phyloP scores from a whole-genome alignment of 768 basidiomycete species.

The Termitomyces titanicus region DNA sequence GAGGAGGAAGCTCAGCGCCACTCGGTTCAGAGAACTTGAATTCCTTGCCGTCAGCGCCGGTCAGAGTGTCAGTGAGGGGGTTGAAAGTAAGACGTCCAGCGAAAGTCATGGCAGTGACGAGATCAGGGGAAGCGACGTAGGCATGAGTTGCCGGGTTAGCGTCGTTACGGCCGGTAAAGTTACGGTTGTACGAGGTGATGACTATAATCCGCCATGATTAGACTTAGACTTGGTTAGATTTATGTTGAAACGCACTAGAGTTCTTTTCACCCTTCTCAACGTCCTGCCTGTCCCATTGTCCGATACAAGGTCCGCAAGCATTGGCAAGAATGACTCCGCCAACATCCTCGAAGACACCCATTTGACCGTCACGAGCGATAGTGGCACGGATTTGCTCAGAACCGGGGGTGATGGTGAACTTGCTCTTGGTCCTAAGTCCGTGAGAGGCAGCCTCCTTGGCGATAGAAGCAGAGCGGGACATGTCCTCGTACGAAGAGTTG shows the following conservation, averaged over 20 bases:
- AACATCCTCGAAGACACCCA: slow-evolving; percentile 78
- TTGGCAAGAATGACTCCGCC: slow-evolving; percentile 96
- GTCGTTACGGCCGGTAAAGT: slow-evolving; percentile 99
- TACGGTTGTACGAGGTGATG: slow-evolving; percentile 99
- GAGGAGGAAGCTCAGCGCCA: slow-evolving; percentile 91
- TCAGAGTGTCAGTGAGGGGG: slow-evolving; percentile 88
- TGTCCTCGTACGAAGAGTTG: slow-evolving; percentile 99
- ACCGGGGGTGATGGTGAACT: slow-evolving; percentile 98
- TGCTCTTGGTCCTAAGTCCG: slow-evolving; percentile 85
- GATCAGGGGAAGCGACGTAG: slow-evolving; percentile 89
- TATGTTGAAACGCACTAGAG: slow-evolving; percentile 64
- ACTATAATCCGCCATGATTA: slow-evolving; percentile 41
- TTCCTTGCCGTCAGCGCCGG: slow-evolving; percentile 86
- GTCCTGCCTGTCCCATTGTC: slow-evolving; percentile 97
- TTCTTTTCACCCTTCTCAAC: slow-evolving; percentile 96
- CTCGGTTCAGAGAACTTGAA: slow-evolving; percentile 96
- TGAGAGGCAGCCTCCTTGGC: slow-evolving; percentile 84
- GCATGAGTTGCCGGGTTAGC: slow-evolving; percentile 99
- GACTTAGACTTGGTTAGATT: background rate
- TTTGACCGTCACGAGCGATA: slow-evolving; percentile 93
- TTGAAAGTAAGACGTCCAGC: slow-evolving; percentile 95
- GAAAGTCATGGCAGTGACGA: slow-evolving; percentile 97
- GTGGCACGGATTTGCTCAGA: slow-evolving; percentile 98
- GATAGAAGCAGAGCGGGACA: slow-evolving; percentile 96
- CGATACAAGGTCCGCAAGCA: slow-evolving; percentile 98